Evolutionary conservation across 768 basidiomycete genomes (phyloP), one percentile per base, ranked within the genome.

Genomic region (Naganishia randhawae): DNA sequence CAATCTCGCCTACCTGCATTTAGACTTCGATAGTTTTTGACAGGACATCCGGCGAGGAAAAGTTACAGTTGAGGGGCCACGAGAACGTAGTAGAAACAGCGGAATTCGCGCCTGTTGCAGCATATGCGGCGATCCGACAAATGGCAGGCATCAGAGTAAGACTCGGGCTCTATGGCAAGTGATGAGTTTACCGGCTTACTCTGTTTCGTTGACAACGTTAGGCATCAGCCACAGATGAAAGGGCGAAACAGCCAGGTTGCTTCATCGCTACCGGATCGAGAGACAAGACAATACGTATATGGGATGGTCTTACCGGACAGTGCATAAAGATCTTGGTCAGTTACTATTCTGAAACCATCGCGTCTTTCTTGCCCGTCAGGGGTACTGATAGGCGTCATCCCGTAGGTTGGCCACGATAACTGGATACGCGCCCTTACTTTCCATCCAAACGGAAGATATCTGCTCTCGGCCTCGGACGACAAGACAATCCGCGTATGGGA

Each of bases 401-500:
- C 41, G 17, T 33, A 80, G 78, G 72, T 63, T 39, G 80, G 80
- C 2, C 78, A 95, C 75, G 91, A 93, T 79, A 91, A 92, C 73
- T 95, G 92, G 92, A 84, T 95, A 61, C 86, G 91, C 66, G 89
- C 87, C 0, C 83, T 95, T 50, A 86, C 89, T 19, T 94, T 94
- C 82, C 92, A 94, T 80, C 92, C 92, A 0, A 86, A 86, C 11
- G 92, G 92, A 17, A 93, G 93, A 78, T 89, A 86, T 77, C 85
- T 95, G 14, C 83, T 95, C n/a, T 92, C 91, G 10, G 90, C 89
- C 4, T 89, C 90, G 14, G 92, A 95, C 78, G 92, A 95, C 83
- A 90, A 92, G 80, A 90, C 90, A 11, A 86, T 94, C 72, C 86
- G 90, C 10, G 85, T 94, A 10, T 95, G 92, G 92, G 92, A 94